Conservation (phyloP, 805 yeast species). For the Candida sonorensis region DNA sequence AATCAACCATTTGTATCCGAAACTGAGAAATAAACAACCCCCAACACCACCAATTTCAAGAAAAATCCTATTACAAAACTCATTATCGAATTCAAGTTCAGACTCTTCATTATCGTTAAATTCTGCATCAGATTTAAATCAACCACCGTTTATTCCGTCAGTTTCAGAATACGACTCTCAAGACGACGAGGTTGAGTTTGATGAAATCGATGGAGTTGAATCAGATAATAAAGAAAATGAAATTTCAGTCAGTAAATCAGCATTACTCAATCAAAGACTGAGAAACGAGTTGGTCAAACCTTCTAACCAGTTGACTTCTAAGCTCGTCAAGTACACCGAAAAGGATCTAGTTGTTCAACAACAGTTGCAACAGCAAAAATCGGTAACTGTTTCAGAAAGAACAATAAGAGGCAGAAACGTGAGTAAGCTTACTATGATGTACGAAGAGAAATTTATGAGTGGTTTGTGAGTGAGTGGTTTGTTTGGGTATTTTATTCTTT, state of each 20-base stretch:
- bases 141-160: too few species aligned
- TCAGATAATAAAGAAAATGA: conserved; percentile 11
- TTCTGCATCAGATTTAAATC: too few species aligned
- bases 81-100: background rate
- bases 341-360: conserved; percentile 23
- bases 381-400: conserved; percentile 7
- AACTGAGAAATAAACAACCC: conserved; percentile 10
- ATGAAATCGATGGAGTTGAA: too few species aligned
- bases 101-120: too few species aligned
- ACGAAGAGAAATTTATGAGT: conserved; percentile 36
- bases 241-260: too few species aligned
- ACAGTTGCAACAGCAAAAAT: conserved; percentile 2
- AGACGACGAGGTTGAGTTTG: too few species aligned
- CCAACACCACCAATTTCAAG: conserved; percentile 22
- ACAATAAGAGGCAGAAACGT: conserved; percentile 45
- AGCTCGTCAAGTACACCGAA: conserved; percentile 25
- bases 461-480: conserved; percentile 4
- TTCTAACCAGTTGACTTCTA: conserved; percentile 17
- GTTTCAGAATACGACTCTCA: too few species aligned
- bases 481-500: too few species aligned
- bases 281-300: conserved; percentile 19
- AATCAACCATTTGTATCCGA: too few species aligned
- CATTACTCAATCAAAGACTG: conserved; percentile 3
- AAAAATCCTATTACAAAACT: conserved; percentile 3
- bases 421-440: conserved; percentile 41